Evolutionary conservation across 768 basidiomycete species (phyloP), one percentile per base, ranked within the genome.

Genomic region (Trametes meyenii): DNA sequence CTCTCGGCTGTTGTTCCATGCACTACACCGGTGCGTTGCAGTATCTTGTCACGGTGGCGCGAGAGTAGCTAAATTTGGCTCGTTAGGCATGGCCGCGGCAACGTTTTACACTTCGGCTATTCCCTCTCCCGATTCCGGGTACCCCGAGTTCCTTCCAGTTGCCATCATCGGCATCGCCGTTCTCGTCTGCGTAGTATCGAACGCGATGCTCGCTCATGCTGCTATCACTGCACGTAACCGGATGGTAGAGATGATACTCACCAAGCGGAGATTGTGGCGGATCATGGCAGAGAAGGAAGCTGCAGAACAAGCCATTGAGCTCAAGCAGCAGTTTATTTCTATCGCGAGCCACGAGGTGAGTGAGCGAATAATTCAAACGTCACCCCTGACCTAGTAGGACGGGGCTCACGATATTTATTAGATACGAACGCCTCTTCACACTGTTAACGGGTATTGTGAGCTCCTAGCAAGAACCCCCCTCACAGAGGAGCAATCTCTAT

Each of bases 261-360:
- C 71, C 19, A 70, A 67, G 55, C 59, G 71, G 1, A 56, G 69
- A 10, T 48, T 70, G 5, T 70, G 69, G 71, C 65, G 71, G 2
- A 70, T 70, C 54, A 72, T 72, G 71, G 71, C 71, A 5, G 71
- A 72, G 62, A 72, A 72, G 59, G 69, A 72, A 50, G 71, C 71
- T 0, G 71, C 71, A 2, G 71, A 72, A 53, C 71, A 70, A 64
- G 69, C 71, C 36, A 70, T 67, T 29, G 71, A 68, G 55, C 67
- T 72, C 21, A 72, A 70, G 61, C 69, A 70, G 59, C 71, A 72
- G 45, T 72, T 72, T 58, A 72, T 72, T 43, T 67, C 67, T 29
- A 66, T 72, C 3, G 71, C 71, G 14, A 72, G 71, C 23, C 71
- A 72, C 55, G 71, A 72, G 58, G 71, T 72, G 4, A 33, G 65